Evolutionary conservation across 768 basidiomycete species (phyloP).

Genomic region (Symmetrospora coprosmae): DNA sequence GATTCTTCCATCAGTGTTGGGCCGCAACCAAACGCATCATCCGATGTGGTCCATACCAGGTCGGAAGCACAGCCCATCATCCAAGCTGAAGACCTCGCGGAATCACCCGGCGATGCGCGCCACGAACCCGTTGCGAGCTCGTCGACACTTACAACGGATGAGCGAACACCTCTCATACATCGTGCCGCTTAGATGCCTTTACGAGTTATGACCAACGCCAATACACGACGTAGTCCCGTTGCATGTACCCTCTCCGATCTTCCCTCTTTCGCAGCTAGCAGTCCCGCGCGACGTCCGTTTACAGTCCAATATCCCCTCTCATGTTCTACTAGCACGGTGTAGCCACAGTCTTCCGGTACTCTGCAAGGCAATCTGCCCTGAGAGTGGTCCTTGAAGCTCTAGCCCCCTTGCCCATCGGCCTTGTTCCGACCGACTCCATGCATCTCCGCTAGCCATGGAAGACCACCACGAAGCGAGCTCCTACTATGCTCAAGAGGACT

Average conservation of each 20-base stretch:
- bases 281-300: neutral
- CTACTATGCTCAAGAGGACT: too few relatives aligned
- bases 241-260: neutral
- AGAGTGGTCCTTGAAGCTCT: too few relatives aligned
- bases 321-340: neutral
- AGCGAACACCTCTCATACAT: neutral
- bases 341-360: neutral
- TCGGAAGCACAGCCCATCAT: conserved; percentile 3
- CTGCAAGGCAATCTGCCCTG: too few relatives aligned
- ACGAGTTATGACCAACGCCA: neutral
- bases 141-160: conserved; percentile 9
- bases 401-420: too few relatives aligned
- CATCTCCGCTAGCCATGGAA: neutral
- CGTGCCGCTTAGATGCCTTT: neutral
- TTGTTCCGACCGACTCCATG: neutral
- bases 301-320: neutral
- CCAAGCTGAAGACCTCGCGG: neutral
- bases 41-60: neutral
- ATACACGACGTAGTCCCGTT: neutral
- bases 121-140: conserved; percentile 1
- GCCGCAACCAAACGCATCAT: too few relatives aligned
- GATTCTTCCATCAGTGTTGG: too few relatives aligned
- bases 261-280: neutral
- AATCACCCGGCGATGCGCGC: neutral
- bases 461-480: neutral